Base-by-base conservation (phyloP, 345 rosid species). In the Lagerstroemia speciosa region DNA sequence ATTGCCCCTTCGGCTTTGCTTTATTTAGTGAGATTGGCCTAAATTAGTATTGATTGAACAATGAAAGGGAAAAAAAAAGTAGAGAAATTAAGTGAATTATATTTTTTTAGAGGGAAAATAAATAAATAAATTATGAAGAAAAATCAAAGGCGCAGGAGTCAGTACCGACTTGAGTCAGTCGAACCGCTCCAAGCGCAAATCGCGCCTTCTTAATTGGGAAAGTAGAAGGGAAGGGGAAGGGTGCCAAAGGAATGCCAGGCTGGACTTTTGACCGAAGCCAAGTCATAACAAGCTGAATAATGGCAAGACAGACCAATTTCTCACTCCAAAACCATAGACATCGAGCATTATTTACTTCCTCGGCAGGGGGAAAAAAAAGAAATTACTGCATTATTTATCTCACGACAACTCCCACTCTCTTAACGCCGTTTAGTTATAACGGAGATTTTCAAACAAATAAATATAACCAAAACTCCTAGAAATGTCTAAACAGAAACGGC, bases 221-320 rank as follows among this genome's bases (percentile, higher is more conserved):
- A 48, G 24, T 48, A 19, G 55, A 9, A 48, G 24, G 36, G 34
- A 3, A 20, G 45, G 32, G 34, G 26, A 8, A 43, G n/a, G n/a
- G n/a, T n/a, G 34, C 65, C 32, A 72, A 67, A 30, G 67, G 71
- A 72, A 72, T 61, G 75, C 75, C 75, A 61, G 50, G 48, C 36
- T 29, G 71, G 71, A 63, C 48, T 33, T 66, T 57, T 24, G 34
- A 48, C 52, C 38, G 10, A 66, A 30, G 33, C 69, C 69, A 66
- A 57, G 69, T 66, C 40, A 60, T 8, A 0, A 48, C 22, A 22
- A 48, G 5, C 2, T 17, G 3, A 5, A n/a, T n/a, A 48, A 8
- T 19, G 9, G 46, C 11, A 4, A 14, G 46, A 41, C 5, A 10
- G 16, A 1, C 2, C 46, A 41, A 41, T 41, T 41, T 41, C 46